Percentiles rank a stretch among this genome's conserved stretches.
These are phyloP conservation scores for Rhodofomes roseus DNA, from an alignment of 1,284 basidiomycete genomes.

Conservation along the genomic window DNA sequence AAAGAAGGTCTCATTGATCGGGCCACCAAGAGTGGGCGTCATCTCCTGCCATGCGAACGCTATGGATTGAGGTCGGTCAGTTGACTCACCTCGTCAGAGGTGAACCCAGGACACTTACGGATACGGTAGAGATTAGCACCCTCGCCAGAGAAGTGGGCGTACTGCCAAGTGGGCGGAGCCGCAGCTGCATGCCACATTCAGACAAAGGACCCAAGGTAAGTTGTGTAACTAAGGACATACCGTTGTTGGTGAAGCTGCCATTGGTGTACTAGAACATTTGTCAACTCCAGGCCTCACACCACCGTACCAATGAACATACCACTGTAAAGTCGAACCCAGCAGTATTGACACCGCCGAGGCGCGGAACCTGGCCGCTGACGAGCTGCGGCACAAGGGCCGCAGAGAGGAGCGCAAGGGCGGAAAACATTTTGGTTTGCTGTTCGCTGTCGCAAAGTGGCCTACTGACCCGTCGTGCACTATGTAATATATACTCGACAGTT, in stretches of 20 bases:
- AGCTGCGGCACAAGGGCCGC: conserved; percentile 14
- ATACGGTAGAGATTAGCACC: conserved; percentile 47
- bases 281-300: neutral
- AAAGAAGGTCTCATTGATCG: conserved; percentile 44
- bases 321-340: conserved; percentile 36
- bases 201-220: neutral
- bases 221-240: conserved; percentile 5
- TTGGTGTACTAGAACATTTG: conserved; percentile 30
- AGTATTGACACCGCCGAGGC: conserved; percentile 41
- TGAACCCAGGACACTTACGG: conserved; percentile 19
- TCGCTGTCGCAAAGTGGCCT: neutral
- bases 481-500: neutral
- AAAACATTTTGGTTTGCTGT: conserved; percentile 12
- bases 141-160: conserved; percentile 40
- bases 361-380: neutral
- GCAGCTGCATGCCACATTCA: conserved; percentile 7
- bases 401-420: conserved; percentile 20
- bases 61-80: conserved; percentile 2
- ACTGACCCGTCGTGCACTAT: neutral
- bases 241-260: conserved; percentile 39
- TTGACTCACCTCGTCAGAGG: neutral
- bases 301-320: conserved; percentile 14
- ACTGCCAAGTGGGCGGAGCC: conserved; percentile 37
- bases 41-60: conserved; percentile 47
- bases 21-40: conserved; percentile 44